These are phyloP conservation scores for Diophrys sp. DNA, from an alignment of 73 alveolate species.

Conservation along the genomic window DNA sequence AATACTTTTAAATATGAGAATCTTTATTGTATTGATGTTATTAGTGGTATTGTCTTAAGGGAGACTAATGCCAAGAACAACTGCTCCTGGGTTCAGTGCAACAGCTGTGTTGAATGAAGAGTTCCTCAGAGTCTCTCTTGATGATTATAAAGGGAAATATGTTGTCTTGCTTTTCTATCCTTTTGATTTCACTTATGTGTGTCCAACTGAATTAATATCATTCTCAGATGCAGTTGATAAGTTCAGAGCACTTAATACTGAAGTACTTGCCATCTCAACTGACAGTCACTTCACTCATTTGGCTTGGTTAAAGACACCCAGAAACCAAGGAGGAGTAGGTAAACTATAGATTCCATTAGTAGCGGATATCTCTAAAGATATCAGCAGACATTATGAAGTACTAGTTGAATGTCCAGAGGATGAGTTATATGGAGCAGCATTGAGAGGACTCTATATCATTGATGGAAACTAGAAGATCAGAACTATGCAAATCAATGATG, in stretches of 20 bases:
- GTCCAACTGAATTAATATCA: conserved; percentile 98
- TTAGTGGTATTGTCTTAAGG: background rate
- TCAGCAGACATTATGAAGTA: conserved; percentile 79
- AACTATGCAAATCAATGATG: conserved; percentile 80
- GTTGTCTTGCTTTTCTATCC: conserved; percentile 96
- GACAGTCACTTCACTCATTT: conserved; percentile 93
- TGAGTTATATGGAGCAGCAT: conserved; percentile 77
- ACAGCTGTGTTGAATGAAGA: conserved; percentile 62
- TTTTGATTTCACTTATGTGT: conserved; percentile 97
- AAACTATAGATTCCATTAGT: conserved; percentile 78
- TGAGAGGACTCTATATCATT: conserved; percentile 85
- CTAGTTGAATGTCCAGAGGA: conserved; percentile 46
- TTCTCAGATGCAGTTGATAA: conserved; percentile 90
- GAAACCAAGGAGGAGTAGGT: conserved; percentile 81
- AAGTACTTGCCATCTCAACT: conserved; percentile 88
- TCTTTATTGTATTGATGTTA: background rate
- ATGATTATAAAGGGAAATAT: conserved; percentile 88
- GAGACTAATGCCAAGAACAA: conserved; percentile 43
- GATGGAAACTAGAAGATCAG: conserved; percentile 55
- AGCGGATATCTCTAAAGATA: conserved; percentile 85
- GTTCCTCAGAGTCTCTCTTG: conserved; percentile 66
- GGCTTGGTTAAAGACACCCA: conserved; percentile 84
- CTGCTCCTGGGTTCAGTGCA: conserved; percentile 63
- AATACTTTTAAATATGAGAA: no score
- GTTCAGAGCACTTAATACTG: conserved; percentile 87